Conservation (phyloP, 768 basidiomycete species). For the Suillus cothurnatus region DNA sequence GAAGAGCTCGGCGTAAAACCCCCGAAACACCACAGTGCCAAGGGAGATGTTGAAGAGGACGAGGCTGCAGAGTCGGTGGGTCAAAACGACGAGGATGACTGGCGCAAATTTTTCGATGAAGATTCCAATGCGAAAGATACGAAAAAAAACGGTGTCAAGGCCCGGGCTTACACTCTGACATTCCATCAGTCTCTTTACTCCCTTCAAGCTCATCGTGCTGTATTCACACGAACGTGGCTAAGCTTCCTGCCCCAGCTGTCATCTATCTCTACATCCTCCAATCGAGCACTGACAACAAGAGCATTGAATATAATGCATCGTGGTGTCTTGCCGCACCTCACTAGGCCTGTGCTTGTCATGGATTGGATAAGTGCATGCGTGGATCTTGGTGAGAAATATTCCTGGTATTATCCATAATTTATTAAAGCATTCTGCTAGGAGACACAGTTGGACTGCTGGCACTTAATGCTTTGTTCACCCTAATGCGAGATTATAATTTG, state of each 20-base stretch:
- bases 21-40: constrained; percentile 47
- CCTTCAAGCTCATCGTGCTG: constrained; percentile 73
- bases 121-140: constrained; percentile 40
- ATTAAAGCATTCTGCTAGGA: constrained; percentile 45
- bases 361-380: constrained; percentile 89
- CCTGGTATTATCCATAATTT: neutral
- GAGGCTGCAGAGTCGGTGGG: constrained; percentile 36
- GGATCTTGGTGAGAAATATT: constrained; percentile 61
- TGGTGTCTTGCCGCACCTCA: constrained; percentile 82
- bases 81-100: constrained; percentile 57
- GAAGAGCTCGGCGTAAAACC: constrained; percentile 63
- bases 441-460: constrained; percentile 86
- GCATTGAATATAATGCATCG: constrained; percentile 80
- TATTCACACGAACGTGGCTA: constrained; percentile 84
- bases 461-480: constrained; percentile 85
- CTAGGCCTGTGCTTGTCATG: constrained; percentile 78
- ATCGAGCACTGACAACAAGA: constrained; percentile 49
- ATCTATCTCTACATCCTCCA: constrained; percentile 29
- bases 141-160: constrained; percentile 40
- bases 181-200: constrained; percentile 79
- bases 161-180: constrained; percentile 64
- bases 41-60: constrained; percentile 41
- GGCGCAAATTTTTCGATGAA: constrained; percentile 86
- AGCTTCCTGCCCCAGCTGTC: constrained; percentile 64
- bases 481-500: constrained; percentile 95